Evolutionary conservation across 768 basidiomycete species (phyloP).

Genomic region (Mycena venus): DNA sequence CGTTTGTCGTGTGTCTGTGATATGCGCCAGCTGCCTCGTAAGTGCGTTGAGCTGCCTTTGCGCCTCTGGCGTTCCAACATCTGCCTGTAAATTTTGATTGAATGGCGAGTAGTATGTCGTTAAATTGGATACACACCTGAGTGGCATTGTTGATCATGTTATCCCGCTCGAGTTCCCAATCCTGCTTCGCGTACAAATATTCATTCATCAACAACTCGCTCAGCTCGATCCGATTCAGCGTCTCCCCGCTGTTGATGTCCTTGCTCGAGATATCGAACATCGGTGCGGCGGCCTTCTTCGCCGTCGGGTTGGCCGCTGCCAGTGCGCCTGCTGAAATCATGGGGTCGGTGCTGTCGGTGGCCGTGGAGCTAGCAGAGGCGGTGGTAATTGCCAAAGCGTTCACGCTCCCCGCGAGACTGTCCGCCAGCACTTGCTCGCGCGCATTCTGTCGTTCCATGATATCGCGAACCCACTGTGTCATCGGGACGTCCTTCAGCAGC

Average conservation of each 20-base stretch:
- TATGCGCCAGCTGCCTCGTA: constrained; percentile 42
- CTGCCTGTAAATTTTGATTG: neutral
- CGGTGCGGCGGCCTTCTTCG: constrained; percentile 1
- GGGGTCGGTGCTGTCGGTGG: too few relatives aligned
- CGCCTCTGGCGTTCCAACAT: neutral
- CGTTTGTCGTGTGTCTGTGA: constrained; percentile 39
- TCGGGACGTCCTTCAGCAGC: constrained; percentile 40
- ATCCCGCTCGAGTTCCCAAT: constrained; percentile 46
- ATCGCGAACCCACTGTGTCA: constrained; percentile 36
- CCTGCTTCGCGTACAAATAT: constrained; percentile 42
- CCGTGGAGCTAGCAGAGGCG: too few relatives aligned
- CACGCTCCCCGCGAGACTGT: neutral
- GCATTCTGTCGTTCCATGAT: constrained; percentile 32
- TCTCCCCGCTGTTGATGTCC: neutral
- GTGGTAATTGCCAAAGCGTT: too few relatives aligned
- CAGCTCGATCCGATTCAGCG: constrained; percentile 43
- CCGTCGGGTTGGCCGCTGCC: neutral
- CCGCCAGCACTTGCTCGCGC: neutral
- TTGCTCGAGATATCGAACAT: constrained; percentile 24
- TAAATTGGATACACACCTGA: constrained; percentile 9
- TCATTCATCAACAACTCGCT: constrained; percentile 43
- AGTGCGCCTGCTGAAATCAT: too few relatives aligned
- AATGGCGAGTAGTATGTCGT: neutral
- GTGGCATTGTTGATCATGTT: constrained; percentile 36
- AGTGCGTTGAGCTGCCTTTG: constrained; percentile 35